Evolutionary conservation across 805 yeast genomes (phyloP).

Genomic region (Candida vartiovaarae): DNA sequence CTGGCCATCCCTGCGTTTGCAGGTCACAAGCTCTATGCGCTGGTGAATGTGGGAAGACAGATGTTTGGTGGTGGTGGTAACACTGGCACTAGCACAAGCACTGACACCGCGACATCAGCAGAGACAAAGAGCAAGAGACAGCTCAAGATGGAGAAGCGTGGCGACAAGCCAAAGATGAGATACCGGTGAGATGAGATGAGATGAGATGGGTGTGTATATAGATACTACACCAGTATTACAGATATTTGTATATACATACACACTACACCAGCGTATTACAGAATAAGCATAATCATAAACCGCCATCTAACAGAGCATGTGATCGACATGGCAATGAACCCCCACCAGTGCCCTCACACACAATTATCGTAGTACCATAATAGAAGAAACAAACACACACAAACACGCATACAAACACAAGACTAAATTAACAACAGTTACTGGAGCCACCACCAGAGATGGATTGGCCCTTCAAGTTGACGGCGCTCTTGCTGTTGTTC

Average conservation of each 20-base stretch:
- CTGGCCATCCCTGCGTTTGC: constrained; percentile 39
- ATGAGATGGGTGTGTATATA: too few species aligned
- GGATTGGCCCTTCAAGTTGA: constrained; percentile 67
- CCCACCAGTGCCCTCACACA: too few species aligned
- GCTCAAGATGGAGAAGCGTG: constrained; percentile 32
- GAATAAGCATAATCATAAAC: background rate
- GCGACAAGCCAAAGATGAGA: constrained; percentile 30
- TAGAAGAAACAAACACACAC: background rate
- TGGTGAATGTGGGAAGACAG: constrained; percentile 23
- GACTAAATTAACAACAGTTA: constrained; percentile 9
- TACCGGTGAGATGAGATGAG: constrained; percentile 23
- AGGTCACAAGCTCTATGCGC: constrained; percentile 34
- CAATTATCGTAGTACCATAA: background rate
- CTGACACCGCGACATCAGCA: background rate
- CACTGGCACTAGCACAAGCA: background rate
- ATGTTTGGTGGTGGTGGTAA: constrained; percentile 18
- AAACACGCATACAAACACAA: background rate
- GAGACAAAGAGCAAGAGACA: constrained; percentile 33
- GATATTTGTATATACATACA: too few species aligned
- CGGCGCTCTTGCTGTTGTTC: constrained; percentile 49
- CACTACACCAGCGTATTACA: too few species aligned
- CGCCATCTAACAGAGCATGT: background rate
- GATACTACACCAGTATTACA: too few species aligned
- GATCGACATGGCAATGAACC: too few species aligned
- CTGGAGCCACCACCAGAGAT: constrained; percentile 28